Evolutionary conservation across 1,284 basidiomycete species (phyloP).

Genomic region (Vanrija sp.): DNA sequence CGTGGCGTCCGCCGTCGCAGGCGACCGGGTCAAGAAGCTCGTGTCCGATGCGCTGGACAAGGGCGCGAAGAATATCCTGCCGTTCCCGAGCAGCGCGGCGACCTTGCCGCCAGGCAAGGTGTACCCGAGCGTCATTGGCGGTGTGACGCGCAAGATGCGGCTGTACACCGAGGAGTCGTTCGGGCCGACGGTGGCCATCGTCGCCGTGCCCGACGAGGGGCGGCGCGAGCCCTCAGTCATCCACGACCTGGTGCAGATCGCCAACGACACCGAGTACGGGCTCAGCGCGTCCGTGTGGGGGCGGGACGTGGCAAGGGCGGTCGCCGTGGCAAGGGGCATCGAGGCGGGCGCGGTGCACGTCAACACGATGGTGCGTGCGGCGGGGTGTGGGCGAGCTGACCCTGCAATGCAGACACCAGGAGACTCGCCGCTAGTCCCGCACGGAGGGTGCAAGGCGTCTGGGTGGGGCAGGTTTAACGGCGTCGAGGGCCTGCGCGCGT

Average conservation of each 20-base stretch:
- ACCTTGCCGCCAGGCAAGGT: not conserved
- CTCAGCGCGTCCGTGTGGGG: slow-evolving; percentile 59
- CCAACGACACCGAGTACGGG: slow-evolving; percentile 57
- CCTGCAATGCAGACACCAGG: slow-evolving; percentile 1
- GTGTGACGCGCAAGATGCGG: slow-evolving; percentile 55
- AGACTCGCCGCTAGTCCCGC: slow-evolving; percentile 15
- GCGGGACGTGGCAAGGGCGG: slow-evolving; percentile 52
- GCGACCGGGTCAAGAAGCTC: slow-evolving; percentile 54
- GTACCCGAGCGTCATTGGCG: slow-evolving; percentile 48
- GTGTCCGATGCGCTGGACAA: slow-evolving; percentile 56
- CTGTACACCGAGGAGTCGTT: slow-evolving; percentile 60
- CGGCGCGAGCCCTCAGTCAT: slow-evolving; percentile 36
- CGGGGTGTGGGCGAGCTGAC: not conserved
- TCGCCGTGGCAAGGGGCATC: slow-evolving; percentile 55
- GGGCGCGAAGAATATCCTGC: slow-evolving; percentile 53
- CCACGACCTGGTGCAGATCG: slow-evolving; percentile 52
- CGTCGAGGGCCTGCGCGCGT: slow-evolving; percentile 23
- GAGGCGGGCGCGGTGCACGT: slow-evolving; percentile 27
- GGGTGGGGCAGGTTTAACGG: slow-evolving; percentile 35
- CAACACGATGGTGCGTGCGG: slow-evolving; percentile 13
- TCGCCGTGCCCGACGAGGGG: slow-evolving; percentile 18
- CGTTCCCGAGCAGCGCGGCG: not conserved
- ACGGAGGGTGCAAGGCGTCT: slow-evolving; percentile 23
- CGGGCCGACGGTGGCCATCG: slow-evolving; percentile 54
- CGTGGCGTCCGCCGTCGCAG: slow-evolving; percentile 57